Evolutionary conservation across 108 stramenopile species (phyloP).

Genomic region (Skeletonema potamos): DNA sequence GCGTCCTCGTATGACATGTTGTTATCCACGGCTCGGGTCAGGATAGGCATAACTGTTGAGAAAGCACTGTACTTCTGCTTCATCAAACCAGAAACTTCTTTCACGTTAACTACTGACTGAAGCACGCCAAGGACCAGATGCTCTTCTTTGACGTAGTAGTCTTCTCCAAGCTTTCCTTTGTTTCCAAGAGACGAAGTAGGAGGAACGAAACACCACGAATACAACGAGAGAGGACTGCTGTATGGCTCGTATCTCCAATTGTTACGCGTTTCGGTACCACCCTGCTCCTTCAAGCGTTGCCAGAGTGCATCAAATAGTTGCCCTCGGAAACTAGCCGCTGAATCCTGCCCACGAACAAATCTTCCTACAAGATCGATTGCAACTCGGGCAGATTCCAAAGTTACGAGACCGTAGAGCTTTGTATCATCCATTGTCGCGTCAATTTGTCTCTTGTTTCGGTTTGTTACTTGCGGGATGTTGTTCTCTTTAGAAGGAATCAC

Average conservation of each 20-base stretch:
- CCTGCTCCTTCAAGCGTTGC: conserved; percentile 33
- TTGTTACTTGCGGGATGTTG: not conserved
- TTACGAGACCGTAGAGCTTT: conserved; percentile 20
- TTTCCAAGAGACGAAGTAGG: conserved; percentile 18
- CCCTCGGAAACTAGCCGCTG: conserved; percentile 14
- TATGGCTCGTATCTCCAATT: conserved; percentile 33
- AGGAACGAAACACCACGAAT: conserved; percentile 43
- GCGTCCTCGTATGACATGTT: conserved; percentile 30
- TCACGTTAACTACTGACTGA: conserved; percentile 8
- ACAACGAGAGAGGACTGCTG: conserved; percentile 6
- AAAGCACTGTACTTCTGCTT: not conserved
- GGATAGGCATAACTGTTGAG: conserved; percentile 9
- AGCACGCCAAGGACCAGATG: conserved; percentile 29
- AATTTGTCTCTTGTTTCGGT: not conserved
- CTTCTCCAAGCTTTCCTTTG: conserved; percentile 23
- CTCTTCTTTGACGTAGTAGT: conserved; percentile 36
- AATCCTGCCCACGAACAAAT: conserved; percentile 13
- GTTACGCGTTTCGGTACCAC: conserved; percentile 1
- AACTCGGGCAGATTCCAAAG: conserved; percentile 15
- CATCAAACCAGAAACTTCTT: conserved; percentile 12
- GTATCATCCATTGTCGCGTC: conserved; percentile 21
- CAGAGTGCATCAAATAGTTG: conserved; percentile 25
- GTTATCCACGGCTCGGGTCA: conserved; percentile 32
- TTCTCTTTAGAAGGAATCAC: not conserved
- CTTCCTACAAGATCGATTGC: conserved; percentile 10